Percentiles rank a stretch among this genome's conserved stretches.
Conservation (phyloP, 179 eudicot genomes). For the Carnegiea gigantea region DNA sequence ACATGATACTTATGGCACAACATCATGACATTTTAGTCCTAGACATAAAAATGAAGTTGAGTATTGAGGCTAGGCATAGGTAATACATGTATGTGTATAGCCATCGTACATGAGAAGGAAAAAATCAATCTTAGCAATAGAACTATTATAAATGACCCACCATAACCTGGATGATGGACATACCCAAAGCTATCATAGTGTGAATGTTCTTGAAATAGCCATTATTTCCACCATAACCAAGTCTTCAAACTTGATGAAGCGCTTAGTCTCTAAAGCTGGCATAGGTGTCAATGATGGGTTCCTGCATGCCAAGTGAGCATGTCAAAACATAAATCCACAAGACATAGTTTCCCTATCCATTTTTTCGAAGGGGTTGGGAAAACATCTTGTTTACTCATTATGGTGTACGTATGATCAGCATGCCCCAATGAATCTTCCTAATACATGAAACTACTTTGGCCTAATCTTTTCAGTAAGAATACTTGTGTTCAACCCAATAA, state of each 20-base stretch:
- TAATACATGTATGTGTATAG: neutral
- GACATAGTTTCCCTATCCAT: too few relatives aligned
- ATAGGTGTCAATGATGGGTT: conserved; percentile 81
- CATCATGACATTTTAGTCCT: neutral
- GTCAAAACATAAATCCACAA: too few relatives aligned
- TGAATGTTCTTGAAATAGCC: conserved; percentile 99
- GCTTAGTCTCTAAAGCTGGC: conserved; percentile 94
- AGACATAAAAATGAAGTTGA: too few relatives aligned
- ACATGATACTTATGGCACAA: conserved; percentile 78
- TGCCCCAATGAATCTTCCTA: too few relatives aligned
- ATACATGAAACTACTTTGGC: too few relatives aligned
- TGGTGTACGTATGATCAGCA: too few relatives aligned
- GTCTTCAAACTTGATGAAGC: conserved; percentile 86
- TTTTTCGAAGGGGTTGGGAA: too few relatives aligned
- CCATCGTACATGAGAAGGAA: neutral
- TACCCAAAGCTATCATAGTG: conserved; percentile 99
- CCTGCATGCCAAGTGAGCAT: conserved; percentile 51
- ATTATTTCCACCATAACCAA: conserved; percentile 92
- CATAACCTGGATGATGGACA: neutral
- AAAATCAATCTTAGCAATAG: neutral
- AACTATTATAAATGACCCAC: neutral
- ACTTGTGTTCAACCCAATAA: too few relatives aligned
- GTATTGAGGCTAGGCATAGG: too few relatives aligned
- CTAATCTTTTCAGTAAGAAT: too few relatives aligned
- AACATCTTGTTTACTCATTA: too few relatives aligned